Percentiles rank a stretch among this genome's conserved stretches.
Evolutionary conservation across 2,329 filamentous ascomycete genomes (phyloP).

Genomic region (Aspergillus viridinutans): DNA sequence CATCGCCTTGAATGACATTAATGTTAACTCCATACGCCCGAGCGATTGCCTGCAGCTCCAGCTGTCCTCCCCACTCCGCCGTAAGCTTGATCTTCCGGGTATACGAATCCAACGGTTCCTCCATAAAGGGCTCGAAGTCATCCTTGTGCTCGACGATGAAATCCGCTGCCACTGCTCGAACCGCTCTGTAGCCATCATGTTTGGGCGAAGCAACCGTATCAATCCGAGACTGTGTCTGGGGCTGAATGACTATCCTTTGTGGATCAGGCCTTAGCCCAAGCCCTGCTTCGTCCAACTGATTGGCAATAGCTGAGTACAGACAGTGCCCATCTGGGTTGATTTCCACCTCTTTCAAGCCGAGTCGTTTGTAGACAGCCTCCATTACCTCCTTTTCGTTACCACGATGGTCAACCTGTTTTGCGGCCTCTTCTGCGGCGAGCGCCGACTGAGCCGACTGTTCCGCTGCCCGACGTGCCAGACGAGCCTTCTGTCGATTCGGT

Average conservation of each 20-base stretch:
- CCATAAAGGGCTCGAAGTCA: conserved; percentile 82
- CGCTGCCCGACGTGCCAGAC: conserved; percentile 81
- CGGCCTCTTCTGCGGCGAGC: conserved; percentile 71
- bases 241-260: conserved; percentile 28
- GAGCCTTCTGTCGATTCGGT: conserved; percentile 85
- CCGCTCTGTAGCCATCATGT: conserved; percentile 57
- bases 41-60: conserved; percentile 83
- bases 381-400: conserved; percentile 67
- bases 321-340: conserved; percentile 93
- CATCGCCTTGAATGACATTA: conserved; percentile 76
- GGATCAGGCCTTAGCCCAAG: conserved; percentile 37
- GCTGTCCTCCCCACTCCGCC: conserved; percentile 92
- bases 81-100: conserved; percentile 74
- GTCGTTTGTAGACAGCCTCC: conserved; percentile 59
- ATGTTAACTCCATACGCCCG: conserved; percentile 76
- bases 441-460: conserved; percentile 68
- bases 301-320: conserved; percentile 84
- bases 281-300: conserved; percentile 62
- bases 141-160: conserved; percentile 72
- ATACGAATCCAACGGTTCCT: conserved; percentile 72
- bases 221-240: conserved; percentile 27
- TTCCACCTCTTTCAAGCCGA: conserved; percentile 67
- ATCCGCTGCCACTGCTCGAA: conserved; percentile 67
- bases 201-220: conserved; percentile 33
- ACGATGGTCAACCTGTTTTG: conserved; percentile 67